These are phyloP conservation scores for Hypomontagnella submonticulosa DNA, from an alignment of 495 filamentous ascomycete species.

Conservation along the genomic window DNA sequence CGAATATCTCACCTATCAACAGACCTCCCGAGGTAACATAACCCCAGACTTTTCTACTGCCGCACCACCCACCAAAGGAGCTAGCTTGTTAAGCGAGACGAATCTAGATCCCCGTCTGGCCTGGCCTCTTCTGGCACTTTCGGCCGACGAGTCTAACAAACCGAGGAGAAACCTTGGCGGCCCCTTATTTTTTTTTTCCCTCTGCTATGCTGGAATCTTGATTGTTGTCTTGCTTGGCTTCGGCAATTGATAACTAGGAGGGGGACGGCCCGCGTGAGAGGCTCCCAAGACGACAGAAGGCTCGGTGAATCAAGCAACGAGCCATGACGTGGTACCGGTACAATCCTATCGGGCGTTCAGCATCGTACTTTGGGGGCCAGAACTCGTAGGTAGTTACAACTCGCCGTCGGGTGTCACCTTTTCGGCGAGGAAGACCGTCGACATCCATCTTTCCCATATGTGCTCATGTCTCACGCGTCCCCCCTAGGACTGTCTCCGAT, in stretches of 20 bases:
- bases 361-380: not conserved
- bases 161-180: constrained; percentile 22
- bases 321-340: constrained; percentile 5
- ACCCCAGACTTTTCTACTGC: constrained; percentile 32
- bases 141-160: constrained; percentile 22
- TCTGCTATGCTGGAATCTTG: constrained; percentile 20
- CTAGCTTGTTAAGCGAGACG: constrained; percentile 22
- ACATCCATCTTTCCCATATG: constrained; percentile 7
- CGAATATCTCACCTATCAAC: constrained; percentile 3
- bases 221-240: constrained; percentile 30
- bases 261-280: constrained; percentile 25
- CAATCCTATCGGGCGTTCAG: not conserved
- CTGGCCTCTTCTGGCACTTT: constrained; percentile 27
- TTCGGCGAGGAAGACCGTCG: not conserved
- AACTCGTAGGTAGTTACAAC: constrained; percentile 3
- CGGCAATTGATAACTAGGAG: constrained; percentile 37
- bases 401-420: not conserved
- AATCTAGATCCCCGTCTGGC: constrained; percentile 32
- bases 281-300: constrained; percentile 10
- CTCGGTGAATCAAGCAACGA: constrained; percentile 25
- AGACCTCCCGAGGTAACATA: constrained; percentile 27
- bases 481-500: constrained; percentile 1
- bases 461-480: constrained; percentile 5
- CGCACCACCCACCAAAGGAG: constrained; percentile 17
- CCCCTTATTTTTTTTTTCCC: constrained; percentile 16